Evolutionary conservation across 495 filamentous ascomycete genomes (phyloP).

Genomic region (Paragyromitra xinjiangensis): DNA sequence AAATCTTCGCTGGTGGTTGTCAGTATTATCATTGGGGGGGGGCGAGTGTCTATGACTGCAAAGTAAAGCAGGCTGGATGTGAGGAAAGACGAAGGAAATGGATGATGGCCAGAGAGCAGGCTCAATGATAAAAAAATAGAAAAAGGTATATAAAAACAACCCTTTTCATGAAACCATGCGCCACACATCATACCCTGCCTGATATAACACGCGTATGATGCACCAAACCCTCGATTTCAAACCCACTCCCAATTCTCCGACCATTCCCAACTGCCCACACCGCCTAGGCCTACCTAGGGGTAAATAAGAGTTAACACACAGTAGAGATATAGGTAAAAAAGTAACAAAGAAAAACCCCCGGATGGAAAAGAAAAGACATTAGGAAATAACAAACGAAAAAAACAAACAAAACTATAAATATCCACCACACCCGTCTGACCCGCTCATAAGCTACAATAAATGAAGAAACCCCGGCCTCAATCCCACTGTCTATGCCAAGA

Average conservation of each 20-base stretch:
- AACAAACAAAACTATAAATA: conserved; percentile 32
- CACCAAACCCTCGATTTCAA: conserved; percentile 37
- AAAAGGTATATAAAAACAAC: conserved; percentile 38
- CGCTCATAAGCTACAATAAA: conserved; percentile 50
- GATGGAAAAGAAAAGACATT: conserved; percentile 10
- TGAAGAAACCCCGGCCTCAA: conserved; percentile 36
- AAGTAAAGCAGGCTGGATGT: background rate
- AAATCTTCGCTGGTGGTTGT: background rate
- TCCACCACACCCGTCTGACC: conserved; percentile 23
- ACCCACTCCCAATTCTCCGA: conserved; percentile 1
- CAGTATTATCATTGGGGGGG: conserved; percentile 4
- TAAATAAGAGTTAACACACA: conserved; percentile 46
- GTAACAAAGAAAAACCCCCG: conserved; percentile 40
- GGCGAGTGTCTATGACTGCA: background rate
- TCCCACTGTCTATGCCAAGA: conserved; percentile 49
- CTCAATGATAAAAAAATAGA: conserved; percentile 22
- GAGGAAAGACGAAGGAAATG: conserved; percentile 18
- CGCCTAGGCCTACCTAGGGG: conserved; percentile 25
- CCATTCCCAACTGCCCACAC: conserved; percentile 22
- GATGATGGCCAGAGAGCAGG: conserved; percentile 9
- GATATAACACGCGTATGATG: conserved; percentile 30
- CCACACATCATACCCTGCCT: conserved; percentile 22
- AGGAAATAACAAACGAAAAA: conserved; percentile 3
- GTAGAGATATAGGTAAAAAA: conserved; percentile 39
- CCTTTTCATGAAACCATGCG: conserved; percentile 34